These are phyloP conservation scores for Cadophora sp. DNA, from an alignment of 2,329 filamentous ascomycete species.

Conservation along the genomic window DNA sequence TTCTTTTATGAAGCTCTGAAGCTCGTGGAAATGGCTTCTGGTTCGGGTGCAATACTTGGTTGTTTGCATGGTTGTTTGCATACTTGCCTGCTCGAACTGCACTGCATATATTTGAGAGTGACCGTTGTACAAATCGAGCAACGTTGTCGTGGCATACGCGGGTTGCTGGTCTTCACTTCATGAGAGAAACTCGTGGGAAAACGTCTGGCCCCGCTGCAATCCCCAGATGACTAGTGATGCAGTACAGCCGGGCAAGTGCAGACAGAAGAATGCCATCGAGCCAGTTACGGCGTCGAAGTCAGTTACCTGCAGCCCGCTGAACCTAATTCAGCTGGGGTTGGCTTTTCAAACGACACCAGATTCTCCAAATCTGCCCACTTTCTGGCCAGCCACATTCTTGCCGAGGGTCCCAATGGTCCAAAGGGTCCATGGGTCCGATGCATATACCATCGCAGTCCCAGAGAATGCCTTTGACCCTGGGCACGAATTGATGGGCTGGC, in stretches of 20 bases:
- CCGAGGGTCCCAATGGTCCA: not conserved
- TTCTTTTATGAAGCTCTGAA: not conserved
- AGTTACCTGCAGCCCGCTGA: no score
- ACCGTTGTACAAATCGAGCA: not conserved
- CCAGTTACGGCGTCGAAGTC: not conserved
- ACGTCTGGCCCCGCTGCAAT: not conserved
- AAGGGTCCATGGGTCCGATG: conserved; percentile 8
- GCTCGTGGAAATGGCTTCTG: no score
- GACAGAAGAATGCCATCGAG: not conserved
- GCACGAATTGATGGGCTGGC: not conserved
- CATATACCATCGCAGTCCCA: not conserved
- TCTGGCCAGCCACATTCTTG: not conserved
- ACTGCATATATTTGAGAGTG: no score
- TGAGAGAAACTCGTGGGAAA: not conserved
- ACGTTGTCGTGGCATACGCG: not conserved
- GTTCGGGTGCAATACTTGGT: no score
- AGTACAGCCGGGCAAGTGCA: not conserved
- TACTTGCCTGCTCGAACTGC: no score
- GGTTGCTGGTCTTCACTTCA: not conserved
- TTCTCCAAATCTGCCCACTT: conserved; percentile 12
- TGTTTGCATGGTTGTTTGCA: no score
- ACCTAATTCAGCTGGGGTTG: no score
- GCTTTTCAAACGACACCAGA: not conserved
- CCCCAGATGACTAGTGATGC: not conserved
- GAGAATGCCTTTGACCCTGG: not conserved